Conservation (phyloP, 1,284 basidiomycete species). For the Wolfiporia cocos region DNA sequence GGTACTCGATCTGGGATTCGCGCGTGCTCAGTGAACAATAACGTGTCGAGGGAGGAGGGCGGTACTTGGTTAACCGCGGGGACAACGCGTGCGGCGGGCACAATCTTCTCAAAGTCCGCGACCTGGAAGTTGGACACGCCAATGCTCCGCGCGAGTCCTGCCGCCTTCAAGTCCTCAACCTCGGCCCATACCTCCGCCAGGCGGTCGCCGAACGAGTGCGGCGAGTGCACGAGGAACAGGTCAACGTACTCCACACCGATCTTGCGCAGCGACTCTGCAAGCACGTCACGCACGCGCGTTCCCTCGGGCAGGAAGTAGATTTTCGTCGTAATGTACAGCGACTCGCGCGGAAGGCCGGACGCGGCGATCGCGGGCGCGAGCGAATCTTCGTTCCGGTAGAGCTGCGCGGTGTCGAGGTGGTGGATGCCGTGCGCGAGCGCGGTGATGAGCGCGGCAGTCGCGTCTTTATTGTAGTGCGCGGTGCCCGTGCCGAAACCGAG, state of each 20-base stretch:
- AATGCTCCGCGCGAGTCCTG: constrained; percentile 69
- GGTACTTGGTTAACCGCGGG: constrained; percentile 78
- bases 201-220: constrained; percentile 36
- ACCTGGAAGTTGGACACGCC: constrained; percentile 83
- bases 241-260: constrained; percentile 68
- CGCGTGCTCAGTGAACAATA: too few relatives aligned
- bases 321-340: constrained; percentile 67
- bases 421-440: too few relatives aligned
- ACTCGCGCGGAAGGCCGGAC: constrained; percentile 47
- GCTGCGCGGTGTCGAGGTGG: constrained; percentile 72
- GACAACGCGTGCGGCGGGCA: constrained; percentile 48
- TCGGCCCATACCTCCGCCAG: constrained; percentile 61
- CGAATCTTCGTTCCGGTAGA: constrained; percentile 56
- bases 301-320: constrained; percentile 35
- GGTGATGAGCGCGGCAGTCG: too few relatives aligned
- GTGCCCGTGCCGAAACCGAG: constrained; percentile 70
- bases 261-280: constrained; percentile 50
- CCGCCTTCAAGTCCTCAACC: constrained; percentile 63
- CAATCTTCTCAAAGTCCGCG: constrained; percentile 56
- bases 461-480: constrained; percentile 48
- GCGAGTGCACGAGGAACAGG: constrained; percentile 72
- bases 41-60: background rate
- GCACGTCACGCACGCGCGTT: constrained; percentile 41
- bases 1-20: constrained; percentile 65
- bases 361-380: constrained; percentile 48